A percentile compares a stretch with the other conserved stretches of the same genome.
phyloP scores from a whole-genome alignment of 306 rosid species.

The Gleditsia sinensis region DNA sequence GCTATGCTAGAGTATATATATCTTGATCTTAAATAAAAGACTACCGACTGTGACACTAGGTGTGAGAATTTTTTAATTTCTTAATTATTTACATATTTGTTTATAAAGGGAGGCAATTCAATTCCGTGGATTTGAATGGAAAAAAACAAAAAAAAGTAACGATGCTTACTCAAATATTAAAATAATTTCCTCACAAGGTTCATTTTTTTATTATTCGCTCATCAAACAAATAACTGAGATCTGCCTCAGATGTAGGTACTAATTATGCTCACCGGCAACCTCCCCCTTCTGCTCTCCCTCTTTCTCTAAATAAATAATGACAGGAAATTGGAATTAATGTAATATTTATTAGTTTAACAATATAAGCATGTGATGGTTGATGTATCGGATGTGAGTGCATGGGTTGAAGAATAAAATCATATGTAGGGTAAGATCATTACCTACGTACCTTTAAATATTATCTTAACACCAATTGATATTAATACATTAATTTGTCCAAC shows the following conservation, averaged over 20 bases:
- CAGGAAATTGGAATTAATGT: neutral
- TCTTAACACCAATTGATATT: constrained; percentile 22
- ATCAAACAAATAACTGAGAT: neutral
- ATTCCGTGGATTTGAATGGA: too few species aligned
- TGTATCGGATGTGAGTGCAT: constrained; percentile 31
- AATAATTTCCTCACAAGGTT: neutral
- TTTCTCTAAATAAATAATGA: neutral
- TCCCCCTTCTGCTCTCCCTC: neutral
- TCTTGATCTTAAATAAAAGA: too few species aligned
- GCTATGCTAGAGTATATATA: neutral
- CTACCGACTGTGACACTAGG: too few species aligned
- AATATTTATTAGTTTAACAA: constrained; percentile 16
- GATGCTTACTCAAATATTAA: too few species aligned
- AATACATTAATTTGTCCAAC: constrained; percentile 34
- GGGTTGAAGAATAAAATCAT: constrained; percentile 49
- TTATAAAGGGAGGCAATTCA: too few species aligned
- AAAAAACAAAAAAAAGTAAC: too few species aligned
- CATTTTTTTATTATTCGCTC: neutral
- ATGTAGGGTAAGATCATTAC: constrained; percentile 46
- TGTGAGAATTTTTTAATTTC: neutral
- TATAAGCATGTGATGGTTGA: constrained; percentile 31
- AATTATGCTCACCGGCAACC: neutral
- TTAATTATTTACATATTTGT: too few species aligned
- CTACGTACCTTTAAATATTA: constrained; percentile 28
- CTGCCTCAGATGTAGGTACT: constrained; percentile 25